Percentiles rank a stretch among this genome's conserved stretches.
phyloP scores from a whole-genome alignment of 2,329 filamentous ascomycete species.

The Colletotrichum spaethianum region DNA sequence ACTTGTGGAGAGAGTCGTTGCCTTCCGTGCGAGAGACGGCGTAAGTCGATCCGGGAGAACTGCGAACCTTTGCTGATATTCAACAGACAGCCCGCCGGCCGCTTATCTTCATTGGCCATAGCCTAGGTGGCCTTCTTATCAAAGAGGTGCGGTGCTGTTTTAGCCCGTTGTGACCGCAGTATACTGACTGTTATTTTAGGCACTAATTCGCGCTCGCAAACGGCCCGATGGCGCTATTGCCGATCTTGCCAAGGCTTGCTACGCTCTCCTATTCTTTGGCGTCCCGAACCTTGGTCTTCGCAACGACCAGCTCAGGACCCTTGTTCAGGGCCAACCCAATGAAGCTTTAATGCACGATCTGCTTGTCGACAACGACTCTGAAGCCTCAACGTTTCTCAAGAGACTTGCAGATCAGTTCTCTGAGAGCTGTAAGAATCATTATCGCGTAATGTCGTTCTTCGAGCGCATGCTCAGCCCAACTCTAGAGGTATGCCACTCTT shows the following conservation, averaged over 20 bases:
- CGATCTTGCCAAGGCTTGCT: conserved; percentile 42
- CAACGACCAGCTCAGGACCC: conserved; percentile 41
- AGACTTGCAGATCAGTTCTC: conserved; percentile 43
- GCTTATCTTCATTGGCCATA: conserved; percentile 47
- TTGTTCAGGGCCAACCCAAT: conserved; percentile 47
- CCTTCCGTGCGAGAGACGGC: conserved; percentile 36
- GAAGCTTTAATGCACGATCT: conserved; percentile 43
- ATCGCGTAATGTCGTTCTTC: conserved; percentile 43
- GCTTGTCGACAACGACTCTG: conserved; percentile 42
- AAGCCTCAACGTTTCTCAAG: conserved; percentile 43
- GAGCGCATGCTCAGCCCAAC: conserved; percentile 42
- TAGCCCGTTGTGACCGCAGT: no score
- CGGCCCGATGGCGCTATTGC: conserved; percentile 2
- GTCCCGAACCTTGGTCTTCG: conserved; percentile 48
- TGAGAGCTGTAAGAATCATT: conserved; percentile 39
- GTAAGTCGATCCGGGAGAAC: conserved; percentile 22
- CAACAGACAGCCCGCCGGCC: conserved; percentile 39
- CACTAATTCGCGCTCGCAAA: conserved; percentile 38
- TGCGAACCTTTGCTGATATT: conserved; percentile 5
- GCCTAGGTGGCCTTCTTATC: conserved; percentile 47
- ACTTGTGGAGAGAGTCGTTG: conserved; percentile 40
- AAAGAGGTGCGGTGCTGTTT: conserved; percentile 44
- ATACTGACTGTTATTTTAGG: conserved; percentile 23
- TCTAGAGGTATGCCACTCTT: conserved; percentile 35
- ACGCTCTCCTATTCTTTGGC: conserved; percentile 48